Evolutionary conservation across 2,329 filamentous ascomycete species (phyloP), one percentile per base, ranked within the genome.

Genomic region (Colletotrichum tamarilloi): DNA sequence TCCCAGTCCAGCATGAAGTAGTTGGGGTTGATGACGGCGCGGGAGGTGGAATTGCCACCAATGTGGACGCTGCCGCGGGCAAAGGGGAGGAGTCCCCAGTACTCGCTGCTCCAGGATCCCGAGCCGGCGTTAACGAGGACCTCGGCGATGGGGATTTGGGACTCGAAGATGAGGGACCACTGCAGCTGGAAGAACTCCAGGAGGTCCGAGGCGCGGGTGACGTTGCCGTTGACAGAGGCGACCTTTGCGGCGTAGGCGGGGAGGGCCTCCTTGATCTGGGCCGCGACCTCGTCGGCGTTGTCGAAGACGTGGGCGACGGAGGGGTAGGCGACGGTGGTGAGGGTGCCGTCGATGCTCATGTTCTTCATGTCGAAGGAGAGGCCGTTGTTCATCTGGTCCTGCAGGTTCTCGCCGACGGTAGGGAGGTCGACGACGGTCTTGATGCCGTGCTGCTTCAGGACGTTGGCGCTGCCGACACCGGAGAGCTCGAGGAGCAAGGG

Each of bases 401-500:
- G 84, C 1, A 89, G 79, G 76, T 88, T 87, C 76, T 87, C 86
- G 0, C 88, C 88, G 0, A 90, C 88, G 3, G 87, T 87, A 0
- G 85, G 85, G 0, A 86, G 81, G 32, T 87, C 79, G 5, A 89
- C 77, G 22, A 82, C 78, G 30, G 82, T 82, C 14, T 84, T 73
- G 72, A 90, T 87, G 16, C 82, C 84, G 49, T 84, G 78, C 7
- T 82, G 75, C 3, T 81, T 72, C 2, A 89, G 79, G 19, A 87
- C 82, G 78, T 42, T 74, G 6, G 79, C 76, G 62, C 84, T 83
- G 0, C 89, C 88, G 16, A 91, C 83, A 0, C 88, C 89, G 0
- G 88, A 90, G 9, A 82, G 81, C 73, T 89, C 85, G 1, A 91
- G 84, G 14, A 91, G 85, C 0, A 85, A 80, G 1, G 89, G 88